These are phyloP conservation scores for Candida neerlandica DNA, from an alignment of 1,139 yeast species.

Conservation along the genomic window DNA sequence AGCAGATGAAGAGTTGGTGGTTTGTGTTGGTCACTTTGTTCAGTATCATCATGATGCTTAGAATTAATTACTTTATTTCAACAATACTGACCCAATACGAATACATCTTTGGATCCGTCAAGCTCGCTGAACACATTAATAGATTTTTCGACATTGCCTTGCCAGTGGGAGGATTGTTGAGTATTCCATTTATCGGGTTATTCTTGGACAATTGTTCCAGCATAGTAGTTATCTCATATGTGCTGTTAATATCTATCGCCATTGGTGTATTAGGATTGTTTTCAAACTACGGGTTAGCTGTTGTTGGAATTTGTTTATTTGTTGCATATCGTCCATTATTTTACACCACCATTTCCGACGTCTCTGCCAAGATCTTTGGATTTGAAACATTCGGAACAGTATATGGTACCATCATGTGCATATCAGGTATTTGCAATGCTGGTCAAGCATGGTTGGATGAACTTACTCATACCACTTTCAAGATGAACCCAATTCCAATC, in stretches of 20 bases:
- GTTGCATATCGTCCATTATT: constrained; percentile 49
- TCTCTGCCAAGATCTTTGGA: constrained; percentile 52
- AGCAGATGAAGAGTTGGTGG: constrained; percentile 47
- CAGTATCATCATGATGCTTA: constrained; percentile 46
- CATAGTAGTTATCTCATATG: constrained; percentile 31
- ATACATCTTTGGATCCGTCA: constrained; percentile 35
- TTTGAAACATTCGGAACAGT: constrained; percentile 52
- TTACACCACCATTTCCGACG: constrained; percentile 47
- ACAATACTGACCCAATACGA: constrained; percentile 48
- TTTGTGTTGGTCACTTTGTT: constrained; percentile 42
- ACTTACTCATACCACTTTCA: constrained; percentile 40
- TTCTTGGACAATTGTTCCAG: constrained; percentile 43
- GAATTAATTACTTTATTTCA: constrained; percentile 50
- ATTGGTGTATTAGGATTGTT: constrained; percentile 44
- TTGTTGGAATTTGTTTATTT: constrained; percentile 39
- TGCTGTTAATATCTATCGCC: constrained; percentile 33
- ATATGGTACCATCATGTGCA: constrained; percentile 44
- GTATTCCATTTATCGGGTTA: constrained; percentile 46
- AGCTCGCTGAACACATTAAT: constrained; percentile 33
- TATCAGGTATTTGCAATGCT: constrained; percentile 43
- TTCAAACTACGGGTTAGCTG: constrained; percentile 31
- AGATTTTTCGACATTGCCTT: constrained; percentile 46
- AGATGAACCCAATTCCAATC: constrained; percentile 47
- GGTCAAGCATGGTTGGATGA: constrained; percentile 42
- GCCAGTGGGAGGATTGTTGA: constrained; percentile 47